These are phyloP conservation scores for Penicillium simplicissimum DNA, from an alignment of 495 filamentous ascomycete genomes.

Conservation along the genomic window DNA sequence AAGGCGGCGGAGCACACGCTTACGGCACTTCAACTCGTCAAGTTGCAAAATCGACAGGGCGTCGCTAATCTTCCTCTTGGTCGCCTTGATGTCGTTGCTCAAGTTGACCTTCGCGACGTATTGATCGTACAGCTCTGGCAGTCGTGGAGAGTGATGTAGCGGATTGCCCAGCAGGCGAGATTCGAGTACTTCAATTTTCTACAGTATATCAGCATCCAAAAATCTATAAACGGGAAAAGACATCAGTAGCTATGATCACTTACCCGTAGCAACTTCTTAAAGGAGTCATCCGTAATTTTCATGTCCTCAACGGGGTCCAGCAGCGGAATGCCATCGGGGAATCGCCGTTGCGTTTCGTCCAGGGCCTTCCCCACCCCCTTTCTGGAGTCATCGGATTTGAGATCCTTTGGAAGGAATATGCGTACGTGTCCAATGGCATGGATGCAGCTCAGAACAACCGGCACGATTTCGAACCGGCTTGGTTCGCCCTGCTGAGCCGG, in stretches of 20 bases:
- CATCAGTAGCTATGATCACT: constrained; percentile 15
- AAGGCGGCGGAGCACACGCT: constrained; percentile 93
- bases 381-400: constrained; percentile 59
- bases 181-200: constrained; percentile 96
- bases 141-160: constrained; percentile 80
- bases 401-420: constrained; percentile 75
- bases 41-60: constrained; percentile 86
- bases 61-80: constrained; percentile 81
- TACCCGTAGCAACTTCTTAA: constrained; percentile 86
- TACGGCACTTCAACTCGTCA: constrained; percentile 93
- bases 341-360: constrained; percentile 75
- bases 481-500: constrained; percentile 67
- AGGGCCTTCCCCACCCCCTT: constrained; percentile 66
- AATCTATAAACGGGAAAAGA: neutral
- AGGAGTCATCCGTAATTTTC: constrained; percentile 85
- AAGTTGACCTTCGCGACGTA: constrained; percentile 80
- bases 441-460: constrained; percentile 80
- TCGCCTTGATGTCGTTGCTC: constrained; percentile 72
- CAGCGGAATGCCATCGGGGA: constrained; percentile 87
- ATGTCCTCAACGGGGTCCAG: constrained; percentile 95
- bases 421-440: constrained; percentile 74
- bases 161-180: constrained; percentile 86
- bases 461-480: constrained; percentile 78
- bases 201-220: constrained; percentile 7
- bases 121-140: constrained; percentile 78